These are phyloP conservation scores for Trichoderma virens DNA, from an alignment of 495 filamentous ascomycete genomes.

Conservation along the genomic window DNA sequence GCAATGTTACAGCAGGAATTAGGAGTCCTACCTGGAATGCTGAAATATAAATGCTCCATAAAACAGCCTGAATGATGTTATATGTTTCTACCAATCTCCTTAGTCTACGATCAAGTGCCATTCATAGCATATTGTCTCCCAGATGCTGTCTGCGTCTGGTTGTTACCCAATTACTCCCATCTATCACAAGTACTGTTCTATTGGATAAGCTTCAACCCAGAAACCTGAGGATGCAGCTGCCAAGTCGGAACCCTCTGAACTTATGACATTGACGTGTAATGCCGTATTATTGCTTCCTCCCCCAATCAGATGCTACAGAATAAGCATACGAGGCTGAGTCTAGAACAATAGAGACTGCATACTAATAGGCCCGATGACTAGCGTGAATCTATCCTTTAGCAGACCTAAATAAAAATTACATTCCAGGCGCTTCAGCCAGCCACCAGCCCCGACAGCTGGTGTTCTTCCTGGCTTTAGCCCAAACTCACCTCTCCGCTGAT, in stretches of 20 bases:
- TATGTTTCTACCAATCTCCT: not conserved
- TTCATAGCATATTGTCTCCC: not conserved
- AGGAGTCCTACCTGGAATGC: not conserved
- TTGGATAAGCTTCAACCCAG: not conserved
- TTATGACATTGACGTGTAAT: no score
- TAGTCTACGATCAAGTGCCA: not conserved
- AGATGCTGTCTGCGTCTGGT: not conserved
- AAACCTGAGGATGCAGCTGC: not conserved
- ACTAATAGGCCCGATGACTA: not conserved
- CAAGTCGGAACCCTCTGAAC: not conserved
- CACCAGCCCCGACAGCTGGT: not conserved
- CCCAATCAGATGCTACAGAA: not conserved
- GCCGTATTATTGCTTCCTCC: not conserved
- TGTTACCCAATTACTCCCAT: not conserved
- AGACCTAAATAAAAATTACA: not conserved
- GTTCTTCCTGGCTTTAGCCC: not conserved
- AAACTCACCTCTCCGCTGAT: not conserved
- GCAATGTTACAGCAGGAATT: not conserved
- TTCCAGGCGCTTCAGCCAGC: not conserved
- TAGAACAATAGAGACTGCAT: not conserved
- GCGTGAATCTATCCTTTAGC: not conserved
- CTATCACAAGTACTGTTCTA: not conserved
- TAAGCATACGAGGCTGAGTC: not conserved
- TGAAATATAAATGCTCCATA: not conserved
- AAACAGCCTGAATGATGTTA: not conserved